phyloP scores from a whole-genome alignment of 2,329 filamentous ascomycete species.

The Colletotrichum sp. region DNA sequence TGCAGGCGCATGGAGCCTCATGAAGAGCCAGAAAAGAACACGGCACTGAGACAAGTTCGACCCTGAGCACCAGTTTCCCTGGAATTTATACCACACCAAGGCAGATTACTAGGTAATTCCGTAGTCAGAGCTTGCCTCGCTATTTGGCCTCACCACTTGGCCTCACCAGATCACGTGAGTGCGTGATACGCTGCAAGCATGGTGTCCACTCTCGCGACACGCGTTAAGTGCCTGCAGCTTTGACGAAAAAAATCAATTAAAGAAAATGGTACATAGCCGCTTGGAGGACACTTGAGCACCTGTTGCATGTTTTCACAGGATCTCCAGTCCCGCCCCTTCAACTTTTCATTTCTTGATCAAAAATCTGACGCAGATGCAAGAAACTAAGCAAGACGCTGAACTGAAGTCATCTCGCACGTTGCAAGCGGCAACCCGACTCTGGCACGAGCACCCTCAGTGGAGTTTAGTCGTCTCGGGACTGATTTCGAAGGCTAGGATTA shows the following conservation, averaged over 20 bases:
- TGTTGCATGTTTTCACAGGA: not conserved
- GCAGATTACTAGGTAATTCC: not conserved
- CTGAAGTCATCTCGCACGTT: not conserved
- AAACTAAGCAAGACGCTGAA: not conserved
- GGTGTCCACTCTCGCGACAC: not conserved
- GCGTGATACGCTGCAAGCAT: conserved; percentile 4
- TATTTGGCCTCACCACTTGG: not conserved
- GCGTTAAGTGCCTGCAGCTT: conserved; percentile 10
- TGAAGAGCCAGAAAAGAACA: not conserved
- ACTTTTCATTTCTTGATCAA: not conserved
- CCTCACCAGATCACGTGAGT: conserved; percentile 6
- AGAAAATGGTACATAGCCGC: not conserved
- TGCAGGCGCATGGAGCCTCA: not conserved
- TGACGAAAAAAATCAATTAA: conserved; percentile 3
- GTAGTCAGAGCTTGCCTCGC: not conserved
- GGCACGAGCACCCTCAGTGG: conserved; percentile 4
- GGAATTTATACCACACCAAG: not conserved
- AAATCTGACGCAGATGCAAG: not conserved
- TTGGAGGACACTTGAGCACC: not conserved
- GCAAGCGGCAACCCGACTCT: conserved; percentile 3
- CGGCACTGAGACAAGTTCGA: not conserved
- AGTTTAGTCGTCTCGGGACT: not conserved
- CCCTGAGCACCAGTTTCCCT: not conserved
- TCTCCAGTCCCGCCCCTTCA: not conserved
- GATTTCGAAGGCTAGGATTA: conserved; percentile 15